Evolutionary conservation across 345 rosid species (phyloP).

Genomic region (Zanthoxylum bungeanum): DNA sequence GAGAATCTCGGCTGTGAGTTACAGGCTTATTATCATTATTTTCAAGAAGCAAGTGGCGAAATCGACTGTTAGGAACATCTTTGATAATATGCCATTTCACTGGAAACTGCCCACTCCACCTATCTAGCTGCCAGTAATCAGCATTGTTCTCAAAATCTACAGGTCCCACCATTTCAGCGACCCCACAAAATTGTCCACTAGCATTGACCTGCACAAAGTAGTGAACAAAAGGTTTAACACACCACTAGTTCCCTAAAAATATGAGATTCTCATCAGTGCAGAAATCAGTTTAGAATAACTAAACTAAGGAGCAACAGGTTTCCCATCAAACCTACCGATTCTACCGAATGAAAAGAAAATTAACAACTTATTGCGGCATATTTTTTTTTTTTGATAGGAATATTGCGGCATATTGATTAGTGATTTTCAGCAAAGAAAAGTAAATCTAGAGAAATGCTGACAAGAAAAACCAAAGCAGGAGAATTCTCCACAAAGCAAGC

Average conservation of each 20-base stretch:
- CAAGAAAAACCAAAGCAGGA: background rate
- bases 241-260: background rate
- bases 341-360: background rate
- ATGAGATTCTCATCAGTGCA: background rate
- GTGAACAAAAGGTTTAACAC: background rate
- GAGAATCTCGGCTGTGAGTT: constrained; percentile 76
- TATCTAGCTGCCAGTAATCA: constrained; percentile 71
- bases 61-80: constrained; percentile 69
- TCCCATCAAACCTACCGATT: too few relatives aligned
- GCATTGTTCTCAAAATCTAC: constrained; percentile 71
- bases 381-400: too few relatives aligned
- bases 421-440: constrained; percentile 1
- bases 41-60: constrained; percentile 57
- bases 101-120: constrained; percentile 85
- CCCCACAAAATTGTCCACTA: constrained; percentile 81
- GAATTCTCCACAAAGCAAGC: background rate
- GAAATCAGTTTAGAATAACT: constrained; percentile 1
- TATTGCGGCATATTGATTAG: too few relatives aligned
- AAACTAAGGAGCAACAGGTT: background rate
- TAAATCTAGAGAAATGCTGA: background rate
- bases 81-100: constrained; percentile 67
- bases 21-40: constrained; percentile 79
- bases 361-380: background rate
- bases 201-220: constrained; percentile 56
- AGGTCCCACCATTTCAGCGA: constrained; percentile 67